Evolutionary conservation across 2,329 filamentous ascomycete species (phyloP).

Genomic region (Nannizziopsis arthrosporioides): DNA sequence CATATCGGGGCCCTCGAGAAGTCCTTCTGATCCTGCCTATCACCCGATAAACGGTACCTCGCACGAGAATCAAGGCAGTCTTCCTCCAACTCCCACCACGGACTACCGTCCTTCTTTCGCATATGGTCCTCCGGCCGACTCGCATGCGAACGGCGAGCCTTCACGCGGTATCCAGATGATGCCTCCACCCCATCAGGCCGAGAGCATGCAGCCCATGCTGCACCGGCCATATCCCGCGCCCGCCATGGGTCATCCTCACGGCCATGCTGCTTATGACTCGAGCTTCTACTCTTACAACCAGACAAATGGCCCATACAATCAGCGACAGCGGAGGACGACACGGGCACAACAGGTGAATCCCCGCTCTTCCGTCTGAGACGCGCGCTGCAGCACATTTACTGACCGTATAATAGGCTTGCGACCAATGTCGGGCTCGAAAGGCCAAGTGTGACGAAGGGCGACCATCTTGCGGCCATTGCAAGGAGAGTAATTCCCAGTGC

Average conservation of each 20-base stretch:
- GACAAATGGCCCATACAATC: slow-evolving; percentile 17
- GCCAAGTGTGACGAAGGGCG: slow-evolving; percentile 84
- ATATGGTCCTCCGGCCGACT: slow-evolving; percentile 16
- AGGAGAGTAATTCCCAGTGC: slow-evolving; percentile 72
- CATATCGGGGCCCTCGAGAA: slow-evolving; percentile 6
- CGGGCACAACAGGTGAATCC: slow-evolving; percentile 29
- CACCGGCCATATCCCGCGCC: slow-evolving; percentile 14
- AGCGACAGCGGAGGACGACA: slow-evolving; percentile 30
- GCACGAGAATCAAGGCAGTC: not conserved
- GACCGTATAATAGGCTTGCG: slow-evolving; percentile 58
- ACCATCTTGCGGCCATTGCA: slow-evolving; percentile 72
- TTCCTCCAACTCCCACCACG: slow-evolving; percentile 2
- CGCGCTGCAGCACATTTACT: slow-evolving; percentile 6
- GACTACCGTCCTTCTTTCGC: slow-evolving; percentile 6
- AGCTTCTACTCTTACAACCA: slow-evolving; percentile 23
- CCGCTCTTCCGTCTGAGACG: too few species aligned
- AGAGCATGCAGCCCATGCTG: slow-evolving; percentile 12
- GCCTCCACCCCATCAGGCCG: slow-evolving; percentile 17
- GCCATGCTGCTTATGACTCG: slow-evolving; percentile 24
- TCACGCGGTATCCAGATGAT: slow-evolving; percentile 22
- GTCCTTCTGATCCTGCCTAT: slow-evolving; percentile 1
- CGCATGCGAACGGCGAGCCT: slow-evolving; percentile 23
- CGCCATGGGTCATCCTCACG: slow-evolving; percentile 18
- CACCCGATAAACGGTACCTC: slow-evolving; percentile 8
- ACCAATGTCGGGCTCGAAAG: slow-evolving; percentile 75